Conservation (phyloP, 768 basidiomycete genomes). For the Xerocomellus intermedius region DNA sequence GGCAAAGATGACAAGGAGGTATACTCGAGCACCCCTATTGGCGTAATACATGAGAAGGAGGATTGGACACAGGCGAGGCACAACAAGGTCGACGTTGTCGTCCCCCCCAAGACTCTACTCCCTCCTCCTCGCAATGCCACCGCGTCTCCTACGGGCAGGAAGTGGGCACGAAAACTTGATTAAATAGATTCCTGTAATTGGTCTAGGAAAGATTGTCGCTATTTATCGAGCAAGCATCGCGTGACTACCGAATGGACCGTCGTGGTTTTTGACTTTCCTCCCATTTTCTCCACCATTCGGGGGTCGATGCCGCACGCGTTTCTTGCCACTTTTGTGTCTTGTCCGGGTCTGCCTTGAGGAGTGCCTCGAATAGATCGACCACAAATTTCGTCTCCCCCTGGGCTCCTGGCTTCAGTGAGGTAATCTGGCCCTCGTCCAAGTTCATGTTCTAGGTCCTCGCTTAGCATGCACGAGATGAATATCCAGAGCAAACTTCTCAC, state of each 20-base stretch:
- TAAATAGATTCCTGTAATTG: constrained; percentile 33
- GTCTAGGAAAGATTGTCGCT: constrained; percentile 11
- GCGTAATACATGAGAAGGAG: constrained; percentile 29
- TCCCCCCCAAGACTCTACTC: constrained; percentile 42
- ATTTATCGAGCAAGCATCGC: constrained; percentile 13
- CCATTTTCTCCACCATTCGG: constrained; percentile 34
- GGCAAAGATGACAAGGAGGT: constrained; percentile 46
- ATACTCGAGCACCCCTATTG: constrained; percentile 17
- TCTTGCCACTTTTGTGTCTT: constrained; percentile 23
- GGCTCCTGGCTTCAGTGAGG: constrained; percentile 6
- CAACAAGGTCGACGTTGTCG: constrained; percentile 42
- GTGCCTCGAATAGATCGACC: constrained; percentile 20
- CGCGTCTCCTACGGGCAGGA: constrained; percentile 53
- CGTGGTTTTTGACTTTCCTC: constrained; percentile 20
- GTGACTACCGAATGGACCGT: constrained; percentile 1
- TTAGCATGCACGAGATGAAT: background rate
- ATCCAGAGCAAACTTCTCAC: constrained; percentile 10
- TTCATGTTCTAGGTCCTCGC: constrained; percentile 15
- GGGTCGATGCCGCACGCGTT: constrained; percentile 20
- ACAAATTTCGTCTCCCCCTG: constrained; percentile 15
- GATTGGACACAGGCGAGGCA: constrained; percentile 26
- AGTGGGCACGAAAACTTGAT: constrained; percentile 76
- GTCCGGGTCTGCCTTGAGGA: constrained; percentile 26
- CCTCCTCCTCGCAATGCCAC: constrained; percentile 41
- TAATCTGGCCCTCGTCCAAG: constrained; percentile 13